Base-by-base conservation (phyloP, 768 basidiomycete species). In the Naganishia kalamii region DNA sequence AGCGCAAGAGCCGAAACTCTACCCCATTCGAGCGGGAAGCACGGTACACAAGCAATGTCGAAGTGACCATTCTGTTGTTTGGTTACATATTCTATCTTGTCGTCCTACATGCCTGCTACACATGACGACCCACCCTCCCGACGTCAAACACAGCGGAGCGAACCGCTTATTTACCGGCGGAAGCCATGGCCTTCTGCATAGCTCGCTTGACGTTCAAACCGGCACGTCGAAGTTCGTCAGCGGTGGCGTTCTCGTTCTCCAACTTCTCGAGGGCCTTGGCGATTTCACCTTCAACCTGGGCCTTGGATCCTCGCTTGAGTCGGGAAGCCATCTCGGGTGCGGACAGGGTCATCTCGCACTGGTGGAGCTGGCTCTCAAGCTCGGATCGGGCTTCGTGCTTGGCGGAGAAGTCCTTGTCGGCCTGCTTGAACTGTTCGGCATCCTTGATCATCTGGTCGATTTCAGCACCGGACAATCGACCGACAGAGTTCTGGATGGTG, bases 381-480 rank as follows among this genome's bases (percentile, higher is more conserved):
- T 97, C 93, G 51, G 92, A 90, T 81, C 93, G 96, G 69, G 96
- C 92, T 81, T 98, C 93, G 79, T 99, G 96, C 70, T 89, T 89
- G 63, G 93, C 88, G 69, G 91, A 90, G 85, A 94, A 98, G 79
- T 98, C 96, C 83, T 92, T 96, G 78, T 81, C 80, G 71, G 75
- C 73, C 69, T 72, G 72, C 72, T 75, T 75, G 76, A 75, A 77
- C 80, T 92, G 90, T 80, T 98, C 94, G 61, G 96, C 91, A 77
- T 98, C 94, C 84, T 93, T 92, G 84, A 98, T 96, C 96, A 98
- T 98, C 82, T 98, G 93, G 76, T 97, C 93, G 70, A 99, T 99
- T 84, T 99, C 96, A 72, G 88, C 90, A 60, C 88, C 85, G 51
- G 94, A 96, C 72, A 99, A 86, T 81, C 96, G 93, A 71, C 96